Evolutionary conservation across 2,329 filamentous ascomycete species (phyloP).

Genomic region (Claviceps paspali): DNA sequence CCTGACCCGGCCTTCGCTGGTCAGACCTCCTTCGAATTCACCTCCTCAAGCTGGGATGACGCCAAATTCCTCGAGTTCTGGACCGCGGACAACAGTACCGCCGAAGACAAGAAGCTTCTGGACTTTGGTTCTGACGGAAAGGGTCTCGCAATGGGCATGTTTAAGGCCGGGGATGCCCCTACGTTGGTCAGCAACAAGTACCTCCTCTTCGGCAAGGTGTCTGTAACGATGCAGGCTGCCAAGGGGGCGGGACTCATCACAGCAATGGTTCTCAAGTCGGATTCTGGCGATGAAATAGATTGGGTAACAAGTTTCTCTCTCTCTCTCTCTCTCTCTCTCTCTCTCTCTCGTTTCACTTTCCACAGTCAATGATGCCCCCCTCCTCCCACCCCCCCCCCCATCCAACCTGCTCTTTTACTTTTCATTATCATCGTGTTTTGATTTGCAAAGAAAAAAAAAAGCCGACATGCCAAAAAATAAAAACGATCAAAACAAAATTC

Average conservation of each 20-base stretch:
- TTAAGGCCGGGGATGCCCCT: slow-evolving; percentile 37
- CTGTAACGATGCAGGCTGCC: slow-evolving; percentile 53
- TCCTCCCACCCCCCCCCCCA: too few relatives aligned
- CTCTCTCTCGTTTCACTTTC: background rate
- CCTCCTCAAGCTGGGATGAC: slow-evolving; percentile 34
- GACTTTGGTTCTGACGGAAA: slow-evolving; percentile 13
- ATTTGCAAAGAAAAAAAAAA: too few relatives aligned
- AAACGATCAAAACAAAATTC: background rate
- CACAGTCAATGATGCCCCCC: background rate
- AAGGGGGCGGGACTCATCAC: slow-evolving; percentile 63
- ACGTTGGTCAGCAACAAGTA: slow-evolving; percentile 58
- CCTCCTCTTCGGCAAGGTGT: slow-evolving; percentile 70
- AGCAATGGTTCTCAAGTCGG: slow-evolving; percentile 61
- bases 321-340: background rate
- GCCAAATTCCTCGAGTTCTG: slow-evolving; percentile 14
- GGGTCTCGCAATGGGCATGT: slow-evolving; percentile 36
- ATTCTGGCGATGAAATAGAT: slow-evolving; percentile 60
- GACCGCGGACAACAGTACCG: slow-evolving; percentile 18
- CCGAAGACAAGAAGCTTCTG: slow-evolving; percentile 13
- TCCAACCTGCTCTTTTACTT: too few relatives aligned
- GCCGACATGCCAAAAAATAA: background rate
- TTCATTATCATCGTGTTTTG: too few relatives aligned
- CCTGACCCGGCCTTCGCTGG: slow-evolving; percentile 51
- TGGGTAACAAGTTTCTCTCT: slow-evolving; percentile 16
- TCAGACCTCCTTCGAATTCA: slow-evolving; percentile 43